phyloP scores from a whole-genome alignment of 2,329 filamentous ascomycete genomes.

The Penicillium palitans region DNA sequence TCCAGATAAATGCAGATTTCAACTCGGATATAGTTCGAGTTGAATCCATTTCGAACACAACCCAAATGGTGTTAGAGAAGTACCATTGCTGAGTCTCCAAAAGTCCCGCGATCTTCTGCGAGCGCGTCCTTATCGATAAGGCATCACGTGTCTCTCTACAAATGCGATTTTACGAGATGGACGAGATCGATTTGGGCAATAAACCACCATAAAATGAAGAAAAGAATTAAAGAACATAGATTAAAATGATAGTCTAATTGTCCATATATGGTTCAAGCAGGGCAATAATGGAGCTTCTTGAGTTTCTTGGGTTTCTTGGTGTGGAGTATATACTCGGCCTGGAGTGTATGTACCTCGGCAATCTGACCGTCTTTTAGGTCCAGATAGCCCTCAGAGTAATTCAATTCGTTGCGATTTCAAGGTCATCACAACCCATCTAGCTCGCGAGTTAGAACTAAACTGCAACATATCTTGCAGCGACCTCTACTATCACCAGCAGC shows the following conservation, averaged over 20 bases:
- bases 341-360: conserved; percentile 31
- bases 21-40: conserved; percentile 50
- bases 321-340: conserved; percentile 18
- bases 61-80: neutral
- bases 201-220: neutral
- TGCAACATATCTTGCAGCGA: neutral
- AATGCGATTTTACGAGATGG: neutral
- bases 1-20: conserved; percentile 53
- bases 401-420: conserved; percentile 14
- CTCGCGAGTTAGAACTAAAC: neutral
- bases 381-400: conserved; percentile 4
- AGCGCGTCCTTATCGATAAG: conserved; percentile 13
- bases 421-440: neutral
- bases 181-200: neutral
- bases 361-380: conserved; percentile 11
- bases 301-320: neutral
- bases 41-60: conserved; percentile 36
- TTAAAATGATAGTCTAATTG: neutral
- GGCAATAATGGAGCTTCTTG: neutral
- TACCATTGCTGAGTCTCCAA: conserved; percentile 16
- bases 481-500: neutral
- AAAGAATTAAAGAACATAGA: neutral
- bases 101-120: conserved; percentile 6
- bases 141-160: conserved; percentile 6
- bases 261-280: neutral